Conservation (phyloP, 345 rosid genomes). For the Bretschneidera sinensis region DNA sequence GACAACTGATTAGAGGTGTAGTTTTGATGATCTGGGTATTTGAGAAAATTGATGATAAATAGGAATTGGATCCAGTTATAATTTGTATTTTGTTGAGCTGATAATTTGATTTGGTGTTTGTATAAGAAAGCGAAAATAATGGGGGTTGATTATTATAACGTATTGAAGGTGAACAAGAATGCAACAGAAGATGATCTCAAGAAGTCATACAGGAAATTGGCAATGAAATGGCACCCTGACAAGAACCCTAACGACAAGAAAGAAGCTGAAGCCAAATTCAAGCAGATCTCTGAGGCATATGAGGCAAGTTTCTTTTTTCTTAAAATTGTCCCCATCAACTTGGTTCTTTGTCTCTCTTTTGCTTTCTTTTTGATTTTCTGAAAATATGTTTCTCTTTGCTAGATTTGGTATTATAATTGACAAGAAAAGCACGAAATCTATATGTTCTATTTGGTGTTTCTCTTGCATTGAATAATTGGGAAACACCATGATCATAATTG, state of each 20-base stretch:
- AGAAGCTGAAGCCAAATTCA: constrained; percentile 93
- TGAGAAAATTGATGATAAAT: neutral
- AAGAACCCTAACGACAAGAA: constrained; percentile 77
- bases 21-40: neutral
- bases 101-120: constrained; percentile 1
- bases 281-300: constrained; percentile 93
- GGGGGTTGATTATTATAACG: constrained; percentile 83
- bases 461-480: too few species aligned
- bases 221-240: constrained; percentile 98
- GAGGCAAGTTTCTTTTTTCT: constrained; percentile 51
- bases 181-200: constrained; percentile 92
- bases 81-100: constrained; percentile 15
- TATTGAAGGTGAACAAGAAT: constrained; percentile 65
- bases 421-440: neutral
- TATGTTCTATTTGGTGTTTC: neutral
- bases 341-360: neutral
- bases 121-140: constrained; percentile 20
- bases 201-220: constrained; percentile 81
- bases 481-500: neutral
- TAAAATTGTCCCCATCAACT: too few species aligned
- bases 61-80: constrained; percentile 4
- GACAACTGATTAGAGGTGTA: neutral
- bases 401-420: neutral
- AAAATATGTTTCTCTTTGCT: too few species aligned
- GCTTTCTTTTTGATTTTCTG: neutral